These are phyloP conservation scores for Lichenothelia convexa DNA, from an alignment of 495 filamentous ascomycete genomes.

Conservation along the genomic window DNA sequence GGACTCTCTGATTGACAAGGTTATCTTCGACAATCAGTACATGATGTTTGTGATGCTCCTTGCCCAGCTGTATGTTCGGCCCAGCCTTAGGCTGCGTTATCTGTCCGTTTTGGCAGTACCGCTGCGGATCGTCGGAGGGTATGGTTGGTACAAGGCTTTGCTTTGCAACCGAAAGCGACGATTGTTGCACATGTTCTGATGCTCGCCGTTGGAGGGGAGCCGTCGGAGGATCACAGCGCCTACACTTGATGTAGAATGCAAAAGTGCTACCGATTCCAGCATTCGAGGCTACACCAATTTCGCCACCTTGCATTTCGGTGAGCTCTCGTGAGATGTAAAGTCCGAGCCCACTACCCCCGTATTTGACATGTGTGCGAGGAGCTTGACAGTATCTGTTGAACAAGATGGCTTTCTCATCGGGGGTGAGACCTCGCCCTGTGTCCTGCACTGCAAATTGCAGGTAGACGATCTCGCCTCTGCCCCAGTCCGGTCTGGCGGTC, in stretches of 20 bases:
- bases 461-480: constrained; percentile 15
- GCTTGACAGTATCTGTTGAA: constrained; percentile 18
- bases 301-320: constrained; percentile 10
- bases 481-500: constrained; percentile 18
- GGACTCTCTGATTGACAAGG: constrained; percentile 11
- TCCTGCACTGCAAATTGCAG: constrained; percentile 21
- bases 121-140: neutral
- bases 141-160: neutral
- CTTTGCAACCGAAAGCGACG: neutral
- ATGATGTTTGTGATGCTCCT: neutral
- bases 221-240: neutral
- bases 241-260: constrained; percentile 8
- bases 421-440: constrained; percentile 20
- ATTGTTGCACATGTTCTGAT: neutral
- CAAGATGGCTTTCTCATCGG: constrained; percentile 15
- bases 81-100: neutral
- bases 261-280: constrained; percentile 7
- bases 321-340: constrained; percentile 11
- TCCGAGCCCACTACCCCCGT: constrained; percentile 12
- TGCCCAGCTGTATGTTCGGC: neutral
- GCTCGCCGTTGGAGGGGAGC: neutral
- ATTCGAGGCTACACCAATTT: constrained; percentile 11
- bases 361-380: constrained; percentile 8
- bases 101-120: too few species aligned
- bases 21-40: constrained; percentile 14